Evolutionary conservation across 805 yeast genomes (phyloP).

Genomic region (Kodamaea leandrae): DNA sequence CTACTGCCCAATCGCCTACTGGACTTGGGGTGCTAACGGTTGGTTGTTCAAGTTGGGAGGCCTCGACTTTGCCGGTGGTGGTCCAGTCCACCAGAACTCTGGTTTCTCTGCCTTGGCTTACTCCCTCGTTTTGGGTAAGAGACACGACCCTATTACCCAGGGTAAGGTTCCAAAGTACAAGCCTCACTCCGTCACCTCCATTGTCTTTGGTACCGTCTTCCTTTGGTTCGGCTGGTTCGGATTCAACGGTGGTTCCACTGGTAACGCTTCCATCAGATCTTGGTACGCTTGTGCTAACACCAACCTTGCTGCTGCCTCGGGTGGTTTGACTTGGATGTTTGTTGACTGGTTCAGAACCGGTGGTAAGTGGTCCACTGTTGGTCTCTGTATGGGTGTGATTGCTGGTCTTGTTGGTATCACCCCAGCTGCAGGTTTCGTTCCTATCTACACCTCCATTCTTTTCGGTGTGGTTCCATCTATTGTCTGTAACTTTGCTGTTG

Average conservation of each 20-base stretch:
- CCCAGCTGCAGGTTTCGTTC: conserved; percentile 96
- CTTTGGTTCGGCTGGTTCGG: conserved; percentile 99
- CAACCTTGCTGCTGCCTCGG: conserved; percentile 88
- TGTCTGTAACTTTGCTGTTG: conserved; percentile 83
- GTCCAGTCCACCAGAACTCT: conserved; percentile 93
- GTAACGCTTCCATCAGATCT: conserved; percentile 88
- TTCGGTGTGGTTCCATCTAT: conserved; percentile 78
- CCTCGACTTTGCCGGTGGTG: conserved; percentile 97
- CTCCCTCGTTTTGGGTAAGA: conserved; percentile 87
- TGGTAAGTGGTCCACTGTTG: conserved; percentile 89
- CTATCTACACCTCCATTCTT: conserved; percentile 82
- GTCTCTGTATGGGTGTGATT: conserved; percentile 90
- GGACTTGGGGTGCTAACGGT: conserved; percentile 96
- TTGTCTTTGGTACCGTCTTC: conserved; percentile 89
- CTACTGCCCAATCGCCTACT: conserved; percentile 92
- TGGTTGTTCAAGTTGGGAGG: conserved; percentile 85
- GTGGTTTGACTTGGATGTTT: conserved; percentile 93
- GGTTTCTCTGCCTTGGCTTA: conserved; percentile 95
- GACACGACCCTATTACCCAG: conserved; percentile 74
- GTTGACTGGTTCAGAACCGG: conserved; percentile 85
- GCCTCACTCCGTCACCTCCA: conserved; percentile 90
- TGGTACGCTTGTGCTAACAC: conserved; percentile 94
- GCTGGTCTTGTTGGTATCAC: conserved; percentile 94
- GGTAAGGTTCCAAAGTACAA: conserved; percentile 80
- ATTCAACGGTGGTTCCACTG: conserved; percentile 97